Percentiles rank a stretch among this genome's conserved stretches.
These are phyloP conservation scores for Mucor lusitanicus DNA, from an alignment of 371 early-diverging fungal species.

Conservation along the genomic window DNA sequence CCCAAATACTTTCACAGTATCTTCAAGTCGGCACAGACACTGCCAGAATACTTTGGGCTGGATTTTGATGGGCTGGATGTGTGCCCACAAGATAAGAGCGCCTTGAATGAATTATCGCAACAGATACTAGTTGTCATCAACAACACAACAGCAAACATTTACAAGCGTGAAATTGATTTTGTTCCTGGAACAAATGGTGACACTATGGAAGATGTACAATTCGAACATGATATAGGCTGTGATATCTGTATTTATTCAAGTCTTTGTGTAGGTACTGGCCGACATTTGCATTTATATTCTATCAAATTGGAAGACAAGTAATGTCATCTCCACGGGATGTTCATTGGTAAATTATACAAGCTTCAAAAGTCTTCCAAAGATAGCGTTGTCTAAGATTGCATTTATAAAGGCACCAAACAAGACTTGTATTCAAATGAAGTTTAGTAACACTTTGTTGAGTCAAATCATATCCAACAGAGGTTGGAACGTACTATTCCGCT, in stretches of 20 bases:
- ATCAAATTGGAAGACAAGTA: neutral
- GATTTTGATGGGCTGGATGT: neutral
- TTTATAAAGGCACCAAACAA: neutral
- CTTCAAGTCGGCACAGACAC: neutral
- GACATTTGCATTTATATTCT: neutral
- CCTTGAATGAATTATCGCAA: constrained; percentile 1
- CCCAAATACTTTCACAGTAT: neutral
- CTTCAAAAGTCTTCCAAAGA: neutral
- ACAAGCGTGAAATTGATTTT: neutral
- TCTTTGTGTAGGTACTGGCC: neutral
- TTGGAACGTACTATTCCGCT: constrained; percentile 3
- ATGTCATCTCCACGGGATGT: neutral
- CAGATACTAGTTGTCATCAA: neutral
- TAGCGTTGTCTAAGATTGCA: neutral
- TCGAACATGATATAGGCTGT: neutral
- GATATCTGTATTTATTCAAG: neutral
- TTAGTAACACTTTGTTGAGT: neutral
- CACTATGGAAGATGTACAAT: neutral
- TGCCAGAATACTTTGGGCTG: neutral
- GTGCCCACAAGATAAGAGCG: neutral
- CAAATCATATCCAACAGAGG: neutral
- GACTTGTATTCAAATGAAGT: neutral
- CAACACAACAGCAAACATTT: neutral
- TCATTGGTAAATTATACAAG: neutral
- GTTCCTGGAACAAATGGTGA: no score